Conservation (phyloP, 495 filamentous ascomycete species). For the Hyaloscypha finlandica region DNA sequence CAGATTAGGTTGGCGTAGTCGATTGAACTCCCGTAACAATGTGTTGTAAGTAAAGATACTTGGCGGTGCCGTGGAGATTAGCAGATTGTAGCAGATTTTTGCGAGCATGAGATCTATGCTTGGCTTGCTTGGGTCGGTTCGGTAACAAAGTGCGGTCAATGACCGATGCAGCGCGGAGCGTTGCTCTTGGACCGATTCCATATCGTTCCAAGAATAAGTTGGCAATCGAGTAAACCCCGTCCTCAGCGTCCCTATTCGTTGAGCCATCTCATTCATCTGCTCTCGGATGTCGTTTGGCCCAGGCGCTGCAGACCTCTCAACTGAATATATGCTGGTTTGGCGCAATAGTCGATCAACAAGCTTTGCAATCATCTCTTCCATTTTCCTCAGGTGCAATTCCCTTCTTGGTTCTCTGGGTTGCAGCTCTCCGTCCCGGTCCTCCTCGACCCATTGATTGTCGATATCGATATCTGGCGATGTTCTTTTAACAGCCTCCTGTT, state of each 20-base stretch:
- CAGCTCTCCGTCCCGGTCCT: slow-evolving; percentile 11
- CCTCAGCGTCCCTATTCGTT: slow-evolving; percentile 21
- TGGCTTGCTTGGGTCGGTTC: background rate
- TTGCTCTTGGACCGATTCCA: slow-evolving; percentile 5
- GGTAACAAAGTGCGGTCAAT: slow-evolving; percentile 12
- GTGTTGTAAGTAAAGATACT: slow-evolving; percentile 66
- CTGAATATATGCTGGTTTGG: background rate
- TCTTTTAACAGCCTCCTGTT: background rate
- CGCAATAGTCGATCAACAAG: slow-evolving; percentile 36
- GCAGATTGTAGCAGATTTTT: slow-evolving; percentile 68
- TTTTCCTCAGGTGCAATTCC: slow-evolving; percentile 28
- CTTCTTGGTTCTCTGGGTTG: slow-evolving; percentile 33
- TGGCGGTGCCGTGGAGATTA: slow-evolving; percentile 57
- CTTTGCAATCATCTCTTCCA: slow-evolving; percentile 28
- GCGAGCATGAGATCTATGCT: slow-evolving; percentile 42
- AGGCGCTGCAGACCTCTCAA: background rate
- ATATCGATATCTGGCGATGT: background rate
- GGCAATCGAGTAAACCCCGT: slow-evolving; percentile 9
- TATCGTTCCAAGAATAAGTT: slow-evolving; percentile 14
- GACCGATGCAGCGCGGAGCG: slow-evolving; percentile 22
- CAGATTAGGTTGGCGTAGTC: slow-evolving; percentile 49
- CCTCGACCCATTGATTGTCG: background rate
- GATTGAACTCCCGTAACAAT: slow-evolving; percentile 59
- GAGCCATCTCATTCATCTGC: slow-evolving; percentile 20
- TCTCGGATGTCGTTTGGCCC: background rate